Base-by-base conservation (phyloP, 2,329 filamentous ascomycete genomes). In the Myriosclerotinia scirpicola region DNA sequence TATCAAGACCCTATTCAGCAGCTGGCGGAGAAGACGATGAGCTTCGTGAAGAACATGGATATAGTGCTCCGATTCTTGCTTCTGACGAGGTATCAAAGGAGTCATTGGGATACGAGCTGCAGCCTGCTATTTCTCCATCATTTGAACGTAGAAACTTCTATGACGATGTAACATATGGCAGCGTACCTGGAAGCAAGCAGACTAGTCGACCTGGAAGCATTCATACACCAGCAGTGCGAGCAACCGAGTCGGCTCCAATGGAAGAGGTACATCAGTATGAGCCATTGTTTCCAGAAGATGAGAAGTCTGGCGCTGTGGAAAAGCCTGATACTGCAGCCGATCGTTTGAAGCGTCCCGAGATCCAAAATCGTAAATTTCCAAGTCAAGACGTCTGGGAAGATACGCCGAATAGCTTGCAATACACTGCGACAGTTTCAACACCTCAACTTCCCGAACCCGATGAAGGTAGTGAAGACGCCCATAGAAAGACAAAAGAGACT, bases 341-440 rank as follows among this genome's bases (percentile, higher is more conserved):
- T 67, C 83, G 83, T 70, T 80, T 87, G 71, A 87, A 86, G 77
- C 80, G 81, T 48, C 80, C 82, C 6, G 81, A 83, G 50, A 69
- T 81, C 65, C 82, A 86, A 70, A 80, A 84, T 68, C 85, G 87
- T 70, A 89, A 90, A 69, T 99, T 99, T 78, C 95, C 95, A 1
- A 97, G 93, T 77, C 90, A 93, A 77, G 95, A 99, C 76, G 87
- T 98, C 52, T 99, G 95, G 95, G 95, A 99, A 80, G 96, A 99
- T 77, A 90, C 92, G 0, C 95, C 96, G 5, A 90, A 88, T 75
- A 97, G 93, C 78, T 83, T 92, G 63, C 88, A 95, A 74, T 87
- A 85, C 74, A 89, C 86, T 44, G 88, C 93, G 3, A 93, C 91
- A 68, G 94, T 98, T 9, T 91, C 90, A 3, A 95, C 92, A 0